phyloP scores from a whole-genome alignment of 2,329 filamentous ascomycete species.

The Botryotinia convoluta region DNA sequence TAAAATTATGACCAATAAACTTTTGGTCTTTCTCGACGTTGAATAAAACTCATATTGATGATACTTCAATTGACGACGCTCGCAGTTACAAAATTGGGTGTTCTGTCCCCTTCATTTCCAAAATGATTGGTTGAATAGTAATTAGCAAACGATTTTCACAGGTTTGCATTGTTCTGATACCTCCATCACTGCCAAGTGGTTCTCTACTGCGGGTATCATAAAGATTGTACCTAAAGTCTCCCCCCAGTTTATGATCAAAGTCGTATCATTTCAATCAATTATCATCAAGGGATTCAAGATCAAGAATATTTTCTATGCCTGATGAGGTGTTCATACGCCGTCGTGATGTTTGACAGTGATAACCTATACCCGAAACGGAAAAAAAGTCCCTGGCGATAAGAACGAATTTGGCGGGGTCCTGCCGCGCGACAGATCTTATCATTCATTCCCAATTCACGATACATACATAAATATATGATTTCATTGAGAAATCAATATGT shows the following conservation, averaged over 20 bases:
- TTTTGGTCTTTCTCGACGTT: neutral
- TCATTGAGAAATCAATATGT: neutral
- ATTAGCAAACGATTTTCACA: neutral
- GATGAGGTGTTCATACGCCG: constrained; percentile 27
- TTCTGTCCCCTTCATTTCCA: neutral
- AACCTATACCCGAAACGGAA: constrained; percentile 31
- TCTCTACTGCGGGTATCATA: neutral
- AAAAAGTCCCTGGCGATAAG: constrained; percentile 35
- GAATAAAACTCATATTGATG: too few species aligned
- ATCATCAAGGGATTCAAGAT: neutral
- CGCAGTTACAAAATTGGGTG: neutral
- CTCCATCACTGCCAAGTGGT: neutral
- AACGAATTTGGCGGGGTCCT: constrained; percentile 24
- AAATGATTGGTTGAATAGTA: neutral
- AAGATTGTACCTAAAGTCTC: neutral
- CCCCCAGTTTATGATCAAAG: neutral
- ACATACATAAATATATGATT: neutral
- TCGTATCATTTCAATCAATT: constrained; percentile 1
- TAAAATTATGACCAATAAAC: neutral
- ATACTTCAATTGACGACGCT: neutral
- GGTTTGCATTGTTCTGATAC: neutral
- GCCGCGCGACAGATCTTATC: constrained; percentile 19
- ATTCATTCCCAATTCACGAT: neutral
- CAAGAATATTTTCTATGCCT: constrained; percentile 22
- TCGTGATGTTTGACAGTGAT: neutral